Percentiles rank a stretch among this genome's conserved stretches.
Evolutionary conservation across 2,329 filamentous ascomycete species (phyloP).

Genomic region (Emmonsiellopsis sp.): DNA sequence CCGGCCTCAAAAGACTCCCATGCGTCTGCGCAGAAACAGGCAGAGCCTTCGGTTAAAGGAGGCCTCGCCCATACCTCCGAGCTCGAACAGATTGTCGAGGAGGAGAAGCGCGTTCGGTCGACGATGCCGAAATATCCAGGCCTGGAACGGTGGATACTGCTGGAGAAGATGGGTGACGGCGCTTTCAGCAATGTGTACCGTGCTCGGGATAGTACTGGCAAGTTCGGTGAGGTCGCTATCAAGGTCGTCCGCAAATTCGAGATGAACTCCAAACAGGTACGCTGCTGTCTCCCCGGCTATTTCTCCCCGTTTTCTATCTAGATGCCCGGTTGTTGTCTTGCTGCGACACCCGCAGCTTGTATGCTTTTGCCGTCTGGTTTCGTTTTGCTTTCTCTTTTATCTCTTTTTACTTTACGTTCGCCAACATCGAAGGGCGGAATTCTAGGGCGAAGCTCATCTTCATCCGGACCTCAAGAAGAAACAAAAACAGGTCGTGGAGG

Average conservation of each 20-base stretch:
- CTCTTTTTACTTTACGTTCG: slow-evolving; percentile 24
- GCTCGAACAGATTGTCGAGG: slow-evolving; percentile 76
- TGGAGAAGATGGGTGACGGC: slow-evolving; percentile 98
- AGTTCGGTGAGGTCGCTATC: slow-evolving; percentile 78
- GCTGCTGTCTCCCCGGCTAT: slow-evolving; percentile 28
- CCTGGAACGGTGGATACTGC: slow-evolving; percentile 71
- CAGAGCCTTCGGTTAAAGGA: slow-evolving; percentile 41
- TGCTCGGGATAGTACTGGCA: slow-evolving; percentile 64
- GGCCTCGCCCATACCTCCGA: slow-evolving; percentile 46
- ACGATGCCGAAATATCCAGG: slow-evolving; percentile 82
- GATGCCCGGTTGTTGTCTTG: not conserved
- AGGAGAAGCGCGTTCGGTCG: slow-evolving; percentile 76
- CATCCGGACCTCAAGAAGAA: slow-evolving; percentile 92
- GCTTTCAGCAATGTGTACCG: slow-evolving; percentile 98
- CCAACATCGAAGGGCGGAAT: slow-evolving; percentile 38
- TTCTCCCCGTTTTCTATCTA: not conserved
- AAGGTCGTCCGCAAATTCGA: slow-evolving; percentile 98
- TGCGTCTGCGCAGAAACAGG: slow-evolving; percentile 45
- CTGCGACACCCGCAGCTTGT: not conserved
- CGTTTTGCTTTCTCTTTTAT: slow-evolving; percentile 10
- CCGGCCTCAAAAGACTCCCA: slow-evolving; percentile 53
- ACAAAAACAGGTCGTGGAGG: slow-evolving; percentile 88
- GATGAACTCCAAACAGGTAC: slow-evolving; percentile 97
- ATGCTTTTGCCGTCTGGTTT: not conserved
- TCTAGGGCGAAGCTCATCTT: slow-evolving; percentile 81